Evolutionary conservation across 345 rosid species (phyloP), one percentile per base, ranked within the genome.

Genomic region (Linum usitatissimum): DNA sequence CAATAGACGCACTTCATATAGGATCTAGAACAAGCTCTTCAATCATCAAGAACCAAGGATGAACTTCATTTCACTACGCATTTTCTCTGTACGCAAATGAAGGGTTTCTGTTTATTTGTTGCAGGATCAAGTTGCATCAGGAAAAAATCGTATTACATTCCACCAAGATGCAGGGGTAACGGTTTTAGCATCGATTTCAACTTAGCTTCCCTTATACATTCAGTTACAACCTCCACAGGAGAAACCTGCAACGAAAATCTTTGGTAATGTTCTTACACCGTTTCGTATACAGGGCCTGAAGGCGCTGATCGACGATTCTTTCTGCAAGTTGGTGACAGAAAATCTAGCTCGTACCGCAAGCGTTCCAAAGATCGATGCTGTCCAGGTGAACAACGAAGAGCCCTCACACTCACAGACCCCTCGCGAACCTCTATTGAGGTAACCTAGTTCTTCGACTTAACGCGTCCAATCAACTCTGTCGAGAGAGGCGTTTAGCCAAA

Each of bases 111-210:
- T 63, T 57, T 15, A 54, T 66, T 13, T 76, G 60, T 77, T 77
- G 64, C 80, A 91, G 98, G 91, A 83, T 62, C 77, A 81, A 68
- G 76, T 82, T 71, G 83, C 76, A 38, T 78, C 88, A 42, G 86
- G 81, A 56, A 78, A 72, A 34, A 65, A 83, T 64, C 83, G 80
- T 64, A 67, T 84, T 40, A 73, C 85, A 39, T 70, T 69, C 51
- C 39, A 66, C n/a, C 85, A 79, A 64, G 48, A 71, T 69, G 75
- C 85, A 64, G 68, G 78, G 90, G 94, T 88, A 73, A 71, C 42
- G 66, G 49, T 57, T 42, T 18, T 23, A 8, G 30, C 12, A 30
- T 58, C 60, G 7, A 42, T 38, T 54, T 38, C 28, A 23, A 23
- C 28, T 54, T 5, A 59, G 14, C 62, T 51, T 59, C 3, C 28